Evolutionary conservation across 306 rosid species (phyloP).

Genomic region (Cicer judaicum): DNA sequence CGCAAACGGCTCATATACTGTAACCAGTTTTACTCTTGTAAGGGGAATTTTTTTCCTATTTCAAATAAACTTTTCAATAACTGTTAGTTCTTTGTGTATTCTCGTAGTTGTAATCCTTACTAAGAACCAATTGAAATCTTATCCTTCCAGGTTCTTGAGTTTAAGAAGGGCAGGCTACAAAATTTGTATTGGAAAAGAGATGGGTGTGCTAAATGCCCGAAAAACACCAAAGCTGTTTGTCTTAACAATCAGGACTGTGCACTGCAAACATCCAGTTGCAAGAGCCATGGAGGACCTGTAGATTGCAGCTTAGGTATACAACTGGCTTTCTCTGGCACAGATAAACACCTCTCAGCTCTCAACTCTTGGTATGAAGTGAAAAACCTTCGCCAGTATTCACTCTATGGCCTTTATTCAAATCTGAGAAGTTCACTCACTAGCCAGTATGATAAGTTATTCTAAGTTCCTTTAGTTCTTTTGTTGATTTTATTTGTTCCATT

Average conservation of each 20-base stretch:
- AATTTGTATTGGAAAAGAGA: constrained; percentile 87
- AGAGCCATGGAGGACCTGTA: constrained; percentile 64
- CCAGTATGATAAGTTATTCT: constrained; percentile 75
- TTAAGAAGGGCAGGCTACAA: constrained; percentile 85
- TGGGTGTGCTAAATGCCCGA: constrained; percentile 72
- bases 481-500: constrained; percentile 42
- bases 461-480: constrained; percentile 35
- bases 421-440: constrained; percentile 80
- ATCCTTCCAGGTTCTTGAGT: constrained; percentile 74
- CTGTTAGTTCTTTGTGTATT: constrained; percentile 1
- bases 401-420: constrained; percentile 75
- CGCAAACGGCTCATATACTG: constrained; percentile 63
- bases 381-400: constrained; percentile 91
- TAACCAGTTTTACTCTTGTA: constrained; percentile 96
- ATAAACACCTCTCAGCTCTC: constrained; percentile 77
- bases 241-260: constrained; percentile 87
- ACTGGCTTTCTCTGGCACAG: constrained; percentile 93
- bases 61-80: constrained; percentile 8
- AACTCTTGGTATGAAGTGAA: constrained; percentile 98
- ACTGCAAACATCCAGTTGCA: constrained; percentile 69
- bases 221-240: constrained; percentile 69
- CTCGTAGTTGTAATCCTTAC: constrained; percentile 12
- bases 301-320: constrained; percentile 94
- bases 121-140: constrained; percentile 31
- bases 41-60: constrained; percentile 30